These are phyloP conservation scores for Penicillium sp. DNA, from an alignment of 2,329 filamentous ascomycete species.

Conservation along the genomic window DNA sequence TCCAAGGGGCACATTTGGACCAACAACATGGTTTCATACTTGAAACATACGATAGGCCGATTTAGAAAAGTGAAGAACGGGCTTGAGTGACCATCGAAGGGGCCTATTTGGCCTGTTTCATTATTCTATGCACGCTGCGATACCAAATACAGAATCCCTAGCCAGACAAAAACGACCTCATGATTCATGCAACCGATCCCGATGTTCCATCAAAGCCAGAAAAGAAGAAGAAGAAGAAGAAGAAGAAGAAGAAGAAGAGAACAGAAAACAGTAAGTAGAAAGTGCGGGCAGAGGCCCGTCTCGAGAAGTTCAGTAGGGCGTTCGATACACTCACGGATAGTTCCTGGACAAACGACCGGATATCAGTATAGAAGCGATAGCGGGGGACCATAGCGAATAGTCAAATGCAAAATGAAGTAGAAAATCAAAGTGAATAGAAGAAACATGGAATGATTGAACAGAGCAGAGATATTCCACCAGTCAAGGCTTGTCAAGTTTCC, in stretches of 20 bases:
- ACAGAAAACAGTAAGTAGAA: not conserved
- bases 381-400: no score
- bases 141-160: constrained; percentile 23
- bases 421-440: constrained; percentile 3
- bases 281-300: constrained; percentile 1
- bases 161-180: constrained; percentile 17
- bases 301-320: not conserved
- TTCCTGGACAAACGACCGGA: constrained; percentile 1
- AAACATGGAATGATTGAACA: no score
- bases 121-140: constrained; percentile 28
- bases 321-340: not conserved
- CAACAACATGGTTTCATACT: not conserved
- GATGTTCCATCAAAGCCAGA: constrained; percentile 20
- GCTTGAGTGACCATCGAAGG: not conserved
- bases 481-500: no score
- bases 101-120: constrained; percentile 14
- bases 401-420: no score
- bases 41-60: not conserved
- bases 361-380: constrained; percentile 8
- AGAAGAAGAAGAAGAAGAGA: constrained; percentile 5
- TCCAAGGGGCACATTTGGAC: no score
- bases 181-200: constrained; percentile 25
- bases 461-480: no score
- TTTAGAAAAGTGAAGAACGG: not conserved
- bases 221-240: constrained; percentile 7